Evolutionary conservation across 2,329 filamentous ascomycete species (phyloP).

Genomic region (Karstenula rhodostoma): DNA sequence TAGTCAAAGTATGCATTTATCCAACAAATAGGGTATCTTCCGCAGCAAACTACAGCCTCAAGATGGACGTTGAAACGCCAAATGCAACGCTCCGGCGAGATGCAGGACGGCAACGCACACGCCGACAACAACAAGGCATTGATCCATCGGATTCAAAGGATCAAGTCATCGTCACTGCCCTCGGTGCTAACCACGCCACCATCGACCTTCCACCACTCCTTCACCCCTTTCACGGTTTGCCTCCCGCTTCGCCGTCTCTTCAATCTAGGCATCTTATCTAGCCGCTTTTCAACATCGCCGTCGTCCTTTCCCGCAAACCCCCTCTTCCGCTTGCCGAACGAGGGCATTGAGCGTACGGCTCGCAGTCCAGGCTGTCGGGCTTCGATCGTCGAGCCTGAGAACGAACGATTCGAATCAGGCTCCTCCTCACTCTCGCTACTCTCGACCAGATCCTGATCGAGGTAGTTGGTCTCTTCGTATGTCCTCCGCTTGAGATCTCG

Average conservation of each 20-base stretch:
- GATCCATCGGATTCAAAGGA: background rate
- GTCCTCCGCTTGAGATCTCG: constrained; percentile 24
- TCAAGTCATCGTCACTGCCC: constrained; percentile 44
- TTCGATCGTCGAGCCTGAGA: constrained; percentile 8
- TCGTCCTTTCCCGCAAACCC: background rate
- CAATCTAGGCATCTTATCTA: constrained; percentile 9
- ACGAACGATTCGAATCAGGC: constrained; percentile 3
- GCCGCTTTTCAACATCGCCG: constrained; percentile 1
- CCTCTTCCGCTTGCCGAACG: background rate
- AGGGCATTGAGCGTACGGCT: background rate
- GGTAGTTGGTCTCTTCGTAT: constrained; percentile 19
- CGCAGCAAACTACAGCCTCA: background rate
- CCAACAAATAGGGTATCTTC: constrained; percentile 5
- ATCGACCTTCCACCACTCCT: constrained; percentile 22
- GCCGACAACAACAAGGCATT: background rate
- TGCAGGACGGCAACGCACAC: background rate
- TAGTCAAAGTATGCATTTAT: background rate
- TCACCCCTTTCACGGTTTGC: constrained; percentile 8
- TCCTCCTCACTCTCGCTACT: constrained; percentile 1
- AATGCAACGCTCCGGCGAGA: background rate
- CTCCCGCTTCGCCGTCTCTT: constrained; percentile 12
- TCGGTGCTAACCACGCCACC: constrained; percentile 18
- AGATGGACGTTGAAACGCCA: background rate
- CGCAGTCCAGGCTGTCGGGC: background rate
- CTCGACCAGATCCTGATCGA: constrained; percentile 2